Base-by-base conservation (phyloP, 2,329 filamentous ascomycete species). In the Chaetothyriales sp. region DNA sequence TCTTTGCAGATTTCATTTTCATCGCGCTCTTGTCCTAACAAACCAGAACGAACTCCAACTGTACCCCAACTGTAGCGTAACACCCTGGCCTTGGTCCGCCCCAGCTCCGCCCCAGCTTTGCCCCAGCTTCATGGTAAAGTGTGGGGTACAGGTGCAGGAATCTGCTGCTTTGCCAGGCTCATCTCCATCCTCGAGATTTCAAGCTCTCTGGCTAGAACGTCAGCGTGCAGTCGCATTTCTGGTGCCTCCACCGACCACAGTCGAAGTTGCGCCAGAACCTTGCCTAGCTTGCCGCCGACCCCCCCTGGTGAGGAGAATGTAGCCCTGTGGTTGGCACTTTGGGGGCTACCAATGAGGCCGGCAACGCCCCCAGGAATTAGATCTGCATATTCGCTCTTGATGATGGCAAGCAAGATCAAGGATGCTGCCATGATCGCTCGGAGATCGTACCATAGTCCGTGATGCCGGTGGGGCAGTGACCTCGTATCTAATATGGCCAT, bases 401-500 rank as follows among this genome's bases (percentile, higher is more conserved):
- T 53, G 9, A 60, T 48, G 12, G 55, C 60, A 20, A 63, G 53
- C 15, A 62, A 49, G 5, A 59, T 58, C 26, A 63, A 49, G 1
- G 54, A 57, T 7, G 57, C 58, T 22, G 52, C 52, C 18, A 61
- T 53, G 5, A 59, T 28, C 25, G 53, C 55, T 20, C 58, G 50
- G 18, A 59, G 49, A 32, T 62, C 60, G 43, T 59, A 64, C 63
- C 63, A 65, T 1, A 60, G 54, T 7, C 63, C 63, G 49, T 65
- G 63, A 50, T 65, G 63, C 9, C 63, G 61, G 51, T 65, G 63
- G 5, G 55, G 52, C 12, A 61, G 46, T 26, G 53, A 54, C 4
- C 60, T 53, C 5, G 50, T 57, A 6, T 62, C 54, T 5, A 64
- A 44, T 3, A 61, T 61, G 28, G 55, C 60, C 44, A 62, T 39